Conservation (phyloP, 2,329 filamentous ascomycete species). For the Bipolaris victoriae region DNA sequence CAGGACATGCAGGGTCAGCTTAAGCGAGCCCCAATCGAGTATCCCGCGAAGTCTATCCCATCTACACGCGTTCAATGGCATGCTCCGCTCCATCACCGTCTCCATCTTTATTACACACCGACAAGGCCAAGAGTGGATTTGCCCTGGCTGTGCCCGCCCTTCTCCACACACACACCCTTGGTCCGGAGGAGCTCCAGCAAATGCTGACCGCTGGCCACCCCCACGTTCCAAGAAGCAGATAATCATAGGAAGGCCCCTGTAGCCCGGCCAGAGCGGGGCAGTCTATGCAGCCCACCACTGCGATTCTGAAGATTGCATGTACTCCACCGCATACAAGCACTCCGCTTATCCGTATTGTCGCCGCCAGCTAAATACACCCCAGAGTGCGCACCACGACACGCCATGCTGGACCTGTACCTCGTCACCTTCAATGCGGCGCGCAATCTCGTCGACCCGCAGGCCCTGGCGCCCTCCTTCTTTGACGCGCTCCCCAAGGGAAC, state of each 20-base stretch:
- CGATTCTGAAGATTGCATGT: neutral
- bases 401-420: slow-evolving; percentile 71
- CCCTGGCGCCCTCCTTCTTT: slow-evolving; percentile 72
- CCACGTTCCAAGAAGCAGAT: slow-evolving; percentile 8
- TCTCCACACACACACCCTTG: slow-evolving; percentile 10
- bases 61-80: slow-evolving; percentile 14
- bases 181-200: slow-evolving; percentile 11
- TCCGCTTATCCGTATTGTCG: neutral
- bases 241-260: neutral
- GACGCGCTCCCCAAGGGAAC: slow-evolving; percentile 46
- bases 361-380: neutral
- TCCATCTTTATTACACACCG: slow-evolving; percentile 31
- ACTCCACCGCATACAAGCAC: neutral
- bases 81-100: slow-evolving; percentile 16
- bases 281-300: neutral
- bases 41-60: slow-evolving; percentile 13
- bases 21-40: slow-evolving; percentile 21
- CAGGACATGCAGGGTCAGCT: slow-evolving; percentile 30
- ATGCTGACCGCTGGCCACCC: slow-evolving; percentile 14
- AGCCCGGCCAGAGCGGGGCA: slow-evolving; percentile 1
- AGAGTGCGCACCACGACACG: neutral
- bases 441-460: slow-evolving; percentile 68
- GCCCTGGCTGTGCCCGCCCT: slow-evolving; percentile 1
- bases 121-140: slow-evolving; percentile 19
- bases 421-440: slow-evolving; percentile 91